Evolutionary conservation across 2,329 filamentous ascomycete genomes (phyloP).

Genomic region (Aspergillus transmontanensis): DNA sequence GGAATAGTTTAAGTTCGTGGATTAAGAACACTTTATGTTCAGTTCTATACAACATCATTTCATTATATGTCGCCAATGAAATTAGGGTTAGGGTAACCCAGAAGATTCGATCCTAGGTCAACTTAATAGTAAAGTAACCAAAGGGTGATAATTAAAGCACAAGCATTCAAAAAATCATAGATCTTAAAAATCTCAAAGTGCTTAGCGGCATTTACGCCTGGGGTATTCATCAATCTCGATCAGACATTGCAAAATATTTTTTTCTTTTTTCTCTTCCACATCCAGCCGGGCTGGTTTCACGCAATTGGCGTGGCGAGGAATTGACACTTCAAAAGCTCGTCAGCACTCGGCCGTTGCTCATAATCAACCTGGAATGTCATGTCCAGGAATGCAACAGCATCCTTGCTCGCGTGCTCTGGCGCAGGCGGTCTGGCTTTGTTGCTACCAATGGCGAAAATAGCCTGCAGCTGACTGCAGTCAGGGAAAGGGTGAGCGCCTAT

Average conservation of each 20-base stretch:
- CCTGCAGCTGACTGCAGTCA: slow-evolving; percentile 93
- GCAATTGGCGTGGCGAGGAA: slow-evolving; percentile 74
- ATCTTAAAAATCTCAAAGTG: slow-evolving; percentile 2
- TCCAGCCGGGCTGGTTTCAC: slow-evolving; percentile 30
- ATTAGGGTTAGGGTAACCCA: not conserved
- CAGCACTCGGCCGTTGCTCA: slow-evolving; percentile 85
- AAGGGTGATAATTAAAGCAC: not conserved
- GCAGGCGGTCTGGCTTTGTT: slow-evolving; percentile 84
- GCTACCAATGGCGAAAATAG: slow-evolving; percentile 97
- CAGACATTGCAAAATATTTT: not conserved
- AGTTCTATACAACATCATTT: slow-evolving; percentile 8
- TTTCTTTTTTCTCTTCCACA: not conserved
- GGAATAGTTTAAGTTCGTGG: not conserved
- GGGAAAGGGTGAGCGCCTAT: slow-evolving; percentile 95
- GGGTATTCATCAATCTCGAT: slow-evolving; percentile 15
- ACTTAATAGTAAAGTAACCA: not conserved
- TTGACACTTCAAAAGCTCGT: slow-evolving; percentile 80
- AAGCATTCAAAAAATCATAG: not conserved
- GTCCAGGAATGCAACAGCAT: slow-evolving; percentile 79
- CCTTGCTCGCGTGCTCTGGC: slow-evolving; percentile 80
- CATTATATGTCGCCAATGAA: not conserved
- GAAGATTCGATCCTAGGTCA: not conserved
- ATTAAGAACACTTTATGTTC: slow-evolving; percentile 10
- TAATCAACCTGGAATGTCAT: slow-evolving; percentile 96
- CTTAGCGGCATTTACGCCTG: not conserved